A percentile compares a stretch with the other conserved stretches of the same genome.
These are phyloP conservation scores for Oxyria digyna DNA, from an alignment of 148 eudicot genomes.

Conservation along the genomic window DNA sequence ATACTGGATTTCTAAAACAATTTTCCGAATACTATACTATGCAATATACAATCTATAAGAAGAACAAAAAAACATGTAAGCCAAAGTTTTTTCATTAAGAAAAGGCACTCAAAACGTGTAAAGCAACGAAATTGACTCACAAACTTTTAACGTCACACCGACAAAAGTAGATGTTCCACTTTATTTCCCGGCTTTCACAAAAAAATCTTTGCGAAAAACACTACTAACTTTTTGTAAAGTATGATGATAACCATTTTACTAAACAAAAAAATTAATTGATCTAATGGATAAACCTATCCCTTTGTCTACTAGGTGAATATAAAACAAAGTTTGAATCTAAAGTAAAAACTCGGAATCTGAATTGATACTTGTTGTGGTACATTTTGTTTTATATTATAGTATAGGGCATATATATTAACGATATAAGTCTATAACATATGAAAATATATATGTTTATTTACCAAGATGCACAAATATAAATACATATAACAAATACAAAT, in stretches of 20 bases:
- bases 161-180: constrained; percentile 1
- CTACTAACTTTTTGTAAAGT: not conserved
- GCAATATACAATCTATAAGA: no score
- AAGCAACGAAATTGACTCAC: constrained; percentile 3
- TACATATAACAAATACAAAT: no score
- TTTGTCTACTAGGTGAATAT: not conserved
- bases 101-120: not conserved
- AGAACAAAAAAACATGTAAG: not conserved
- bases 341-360: no score
- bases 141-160: not conserved
- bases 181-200: not conserved
- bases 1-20: no score
- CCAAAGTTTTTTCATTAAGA: not conserved
- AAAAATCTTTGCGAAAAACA: not conserved
- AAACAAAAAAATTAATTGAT: not conserved
- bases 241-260: not conserved
- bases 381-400: no score
- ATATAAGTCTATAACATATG: no score
- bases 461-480: no score
- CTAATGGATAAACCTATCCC: not conserved
- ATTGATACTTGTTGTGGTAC: no score
- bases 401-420: no score
- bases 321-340: not conserved
- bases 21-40: no score
- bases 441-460: no score